Conservation (phyloP, 805 yeast genomes). For the Starmerella stellata region DNA sequence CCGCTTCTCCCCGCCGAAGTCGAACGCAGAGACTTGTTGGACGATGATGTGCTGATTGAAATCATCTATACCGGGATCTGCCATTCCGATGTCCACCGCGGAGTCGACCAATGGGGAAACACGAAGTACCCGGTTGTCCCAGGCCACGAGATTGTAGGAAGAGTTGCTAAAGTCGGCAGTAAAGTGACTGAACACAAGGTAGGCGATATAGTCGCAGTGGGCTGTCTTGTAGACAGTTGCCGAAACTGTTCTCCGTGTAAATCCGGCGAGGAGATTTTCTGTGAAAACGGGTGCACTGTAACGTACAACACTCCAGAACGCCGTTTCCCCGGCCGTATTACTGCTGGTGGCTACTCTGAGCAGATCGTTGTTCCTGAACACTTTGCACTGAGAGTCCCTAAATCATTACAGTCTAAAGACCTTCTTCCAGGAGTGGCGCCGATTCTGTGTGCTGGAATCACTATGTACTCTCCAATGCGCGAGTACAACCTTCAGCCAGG, state of each 20-base stretch:
- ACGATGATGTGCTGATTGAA: conserved; percentile 22
- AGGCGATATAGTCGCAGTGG: conserved; percentile 72
- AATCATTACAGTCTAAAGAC: conserved; percentile 28
- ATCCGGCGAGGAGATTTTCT: conserved; percentile 37
- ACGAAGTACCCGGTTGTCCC: conserved; percentile 25
- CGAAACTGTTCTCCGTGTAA: conserved; percentile 42
- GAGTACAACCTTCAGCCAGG: conserved; percentile 33
- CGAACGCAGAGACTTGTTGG: conserved; percentile 10
- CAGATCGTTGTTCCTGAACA: conserved; percentile 33
- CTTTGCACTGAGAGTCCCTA: conserved; percentile 48
- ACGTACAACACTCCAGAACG: conserved; percentile 31
- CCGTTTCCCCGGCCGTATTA: conserved; percentile 40
- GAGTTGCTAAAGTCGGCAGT: conserved; percentile 33
- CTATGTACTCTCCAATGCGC: conserved; percentile 48
- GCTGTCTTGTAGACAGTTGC: conserved; percentile 52
- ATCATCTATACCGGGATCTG: conserved; percentile 27
- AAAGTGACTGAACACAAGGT: conserved; percentile 34
- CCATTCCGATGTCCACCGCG: conserved; percentile 40
- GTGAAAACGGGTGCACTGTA: conserved; percentile 28
- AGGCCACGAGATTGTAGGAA: conserved; percentile 32
- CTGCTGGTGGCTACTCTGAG: conserved; percentile 32
- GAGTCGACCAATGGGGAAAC: conserved; percentile 35
- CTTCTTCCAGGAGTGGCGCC: conserved; percentile 41
- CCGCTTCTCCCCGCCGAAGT: conserved; percentile 7
- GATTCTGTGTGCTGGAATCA: conserved; percentile 59